Percentiles rank a stretch among this genome's conserved stretches.
Evolutionary conservation across 2,329 filamentous ascomycete genomes (phyloP).

Genomic region (Diaporthe capsici): DNA sequence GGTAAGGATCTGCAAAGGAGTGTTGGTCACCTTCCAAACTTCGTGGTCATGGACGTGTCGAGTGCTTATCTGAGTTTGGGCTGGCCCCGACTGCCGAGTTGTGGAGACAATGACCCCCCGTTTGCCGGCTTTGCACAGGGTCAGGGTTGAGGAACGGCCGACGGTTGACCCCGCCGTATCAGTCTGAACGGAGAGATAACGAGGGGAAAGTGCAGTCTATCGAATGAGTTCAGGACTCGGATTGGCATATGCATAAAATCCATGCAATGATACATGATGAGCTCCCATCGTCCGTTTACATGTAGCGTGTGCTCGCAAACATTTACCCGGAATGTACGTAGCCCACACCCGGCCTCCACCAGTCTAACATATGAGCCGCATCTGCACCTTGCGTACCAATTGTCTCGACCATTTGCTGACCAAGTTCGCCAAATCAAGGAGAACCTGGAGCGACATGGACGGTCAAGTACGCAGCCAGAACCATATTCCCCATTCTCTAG

Average conservation of each 20-base stretch:
- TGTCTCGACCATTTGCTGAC: background rate
- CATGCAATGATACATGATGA: background rate
- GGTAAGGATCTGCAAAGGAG: background rate
- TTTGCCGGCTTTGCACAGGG: background rate
- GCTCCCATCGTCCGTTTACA: slow-evolving; percentile 38
- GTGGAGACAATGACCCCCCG: background rate
- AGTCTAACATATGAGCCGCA: background rate
- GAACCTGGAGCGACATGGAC: slow-evolving; percentile 45
- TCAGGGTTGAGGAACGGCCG: background rate
- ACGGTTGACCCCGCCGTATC: background rate
- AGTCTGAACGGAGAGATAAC: background rate
- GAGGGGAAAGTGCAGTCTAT: background rate
- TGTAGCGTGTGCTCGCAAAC: slow-evolving; percentile 42
- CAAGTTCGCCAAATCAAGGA: slow-evolving; percentile 33
- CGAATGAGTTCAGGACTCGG: background rate
- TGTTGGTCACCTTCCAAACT: background rate
- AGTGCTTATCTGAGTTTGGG: background rate
- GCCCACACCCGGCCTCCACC: background rate
- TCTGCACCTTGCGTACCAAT: background rate
- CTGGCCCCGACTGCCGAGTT: background rate
- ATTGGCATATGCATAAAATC: background rate
- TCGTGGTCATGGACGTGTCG: background rate
- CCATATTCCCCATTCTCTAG: background rate
- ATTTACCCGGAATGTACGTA: slow-evolving; percentile 43
- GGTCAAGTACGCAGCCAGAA: slow-evolving; percentile 41